These are phyloP conservation scores for Tetrapisispora pingtungensis DNA, from an alignment of 805 yeast genomes.

Conservation along the genomic window DNA sequence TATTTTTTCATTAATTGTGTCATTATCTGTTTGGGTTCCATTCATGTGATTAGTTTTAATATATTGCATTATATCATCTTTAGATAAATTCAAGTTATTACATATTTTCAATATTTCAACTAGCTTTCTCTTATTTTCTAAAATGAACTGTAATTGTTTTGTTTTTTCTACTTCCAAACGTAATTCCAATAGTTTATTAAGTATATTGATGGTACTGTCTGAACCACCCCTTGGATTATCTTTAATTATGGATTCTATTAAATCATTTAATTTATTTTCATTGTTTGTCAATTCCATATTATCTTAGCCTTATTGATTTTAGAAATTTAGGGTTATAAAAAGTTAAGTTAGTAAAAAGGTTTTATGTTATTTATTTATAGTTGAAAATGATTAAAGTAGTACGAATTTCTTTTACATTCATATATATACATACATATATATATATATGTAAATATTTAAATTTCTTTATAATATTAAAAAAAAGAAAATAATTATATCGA, in stretches of 20 bases:
- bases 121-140: slow-evolving; percentile 52
- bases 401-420: too few species aligned
- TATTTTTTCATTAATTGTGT: too few species aligned
- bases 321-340: too few species aligned
- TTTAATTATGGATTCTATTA: not conserved
- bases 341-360: too few species aligned
- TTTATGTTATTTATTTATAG: too few species aligned
- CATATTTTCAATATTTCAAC: slow-evolving; percentile 57
- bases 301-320: too few species aligned
- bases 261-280: not conserved
- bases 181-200: slow-evolving; percentile 47
- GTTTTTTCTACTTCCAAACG: slow-evolving; percentile 70
- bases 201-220: slow-evolving; percentile 41
- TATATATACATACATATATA: too few species aligned
- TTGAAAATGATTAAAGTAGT: too few species aligned
- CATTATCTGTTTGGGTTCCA: too few species aligned
- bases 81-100: slow-evolving; percentile 50
- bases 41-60: slow-evolving; percentile 24
- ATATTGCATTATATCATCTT: slow-evolving; percentile 49
- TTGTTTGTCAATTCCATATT: not conserved
- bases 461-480: too few species aligned
- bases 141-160: slow-evolving; percentile 63
- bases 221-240: not conserved
- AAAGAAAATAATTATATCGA: too few species aligned
- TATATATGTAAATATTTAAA: too few species aligned